These are phyloP conservation scores for Neurospora cerealis DNA, from an alignment of 495 filamentous ascomycete species.

Conservation along the genomic window DNA sequence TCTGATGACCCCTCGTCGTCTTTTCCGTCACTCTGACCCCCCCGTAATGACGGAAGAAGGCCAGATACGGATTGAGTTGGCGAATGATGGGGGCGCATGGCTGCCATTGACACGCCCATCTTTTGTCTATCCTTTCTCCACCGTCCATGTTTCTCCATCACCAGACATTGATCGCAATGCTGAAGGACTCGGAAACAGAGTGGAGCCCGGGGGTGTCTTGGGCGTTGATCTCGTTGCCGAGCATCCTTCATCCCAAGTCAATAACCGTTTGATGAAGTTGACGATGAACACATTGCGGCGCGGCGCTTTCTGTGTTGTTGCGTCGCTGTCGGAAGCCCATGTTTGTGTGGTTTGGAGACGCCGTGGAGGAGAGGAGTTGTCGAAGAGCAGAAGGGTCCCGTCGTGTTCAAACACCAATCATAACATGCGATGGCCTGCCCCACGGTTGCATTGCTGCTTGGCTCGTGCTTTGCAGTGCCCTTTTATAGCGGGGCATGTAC, in stretches of 20 bases:
- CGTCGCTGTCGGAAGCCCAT: neutral
- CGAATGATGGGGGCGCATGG: neutral
- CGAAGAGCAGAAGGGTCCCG: neutral
- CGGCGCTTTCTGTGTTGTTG: neutral
- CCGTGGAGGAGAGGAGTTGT: neutral
- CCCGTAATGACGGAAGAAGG: neutral
- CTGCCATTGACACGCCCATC: neutral
- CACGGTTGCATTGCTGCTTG: neutral
- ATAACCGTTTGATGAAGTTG: neutral
- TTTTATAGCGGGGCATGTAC: neutral
- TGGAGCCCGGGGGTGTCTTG: neutral
- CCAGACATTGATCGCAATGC: neutral
- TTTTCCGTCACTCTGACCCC: neutral
- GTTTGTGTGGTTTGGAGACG: neutral
- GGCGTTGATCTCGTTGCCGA: neutral
- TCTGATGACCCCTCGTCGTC: neutral
- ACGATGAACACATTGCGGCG: neutral
- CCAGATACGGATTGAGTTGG: neutral
- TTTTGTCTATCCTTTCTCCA: neutral
- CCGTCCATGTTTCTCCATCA: neutral
- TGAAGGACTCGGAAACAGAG: neutral
- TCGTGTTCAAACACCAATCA: neutral
- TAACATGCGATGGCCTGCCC: neutral
- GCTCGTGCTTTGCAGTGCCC: neutral
- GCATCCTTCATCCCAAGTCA: neutral